These are phyloP conservation scores for Huntiella moniliformis DNA, from an alignment of 2,329 filamentous ascomycete species.

Conservation along the genomic window DNA sequence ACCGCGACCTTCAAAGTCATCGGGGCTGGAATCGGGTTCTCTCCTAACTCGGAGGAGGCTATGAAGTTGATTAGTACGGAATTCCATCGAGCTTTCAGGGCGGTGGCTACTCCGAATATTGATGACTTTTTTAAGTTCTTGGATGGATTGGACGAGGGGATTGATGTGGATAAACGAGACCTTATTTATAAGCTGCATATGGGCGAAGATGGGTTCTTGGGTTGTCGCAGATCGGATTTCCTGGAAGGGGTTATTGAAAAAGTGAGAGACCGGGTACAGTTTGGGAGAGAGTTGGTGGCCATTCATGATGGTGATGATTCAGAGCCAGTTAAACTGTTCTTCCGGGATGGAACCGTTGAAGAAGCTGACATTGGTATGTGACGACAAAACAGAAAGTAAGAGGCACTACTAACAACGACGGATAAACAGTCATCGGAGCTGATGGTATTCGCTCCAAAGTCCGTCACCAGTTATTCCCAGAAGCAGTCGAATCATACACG, in stretches of 20 bases:
- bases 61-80: slow-evolving; percentile 1
- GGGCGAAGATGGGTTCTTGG: slow-evolving; percentile 24
- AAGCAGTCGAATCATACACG: slow-evolving; percentile 28
- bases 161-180: slow-evolving; percentile 7
- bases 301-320: not conserved
- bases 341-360: not conserved
- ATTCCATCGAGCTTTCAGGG: not conserved
- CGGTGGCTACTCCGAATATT: slow-evolving; percentile 16
- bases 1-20: slow-evolving; percentile 19
- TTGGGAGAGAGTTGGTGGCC: not conserved
- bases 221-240: slow-evolving; percentile 23
- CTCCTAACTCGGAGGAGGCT: slow-evolving; percentile 18
- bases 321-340: not conserved
- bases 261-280: not conserved
- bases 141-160: slow-evolving; percentile 18
- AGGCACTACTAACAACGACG: not conserved
- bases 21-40: slow-evolving; percentile 26
- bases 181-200: slow-evolving; percentile 20
- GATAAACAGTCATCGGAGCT: slow-evolving; percentile 33
- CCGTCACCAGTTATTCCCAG: slow-evolving; percentile 32
- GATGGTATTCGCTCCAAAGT: slow-evolving; percentile 44
- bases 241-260: slow-evolving; percentile 15
- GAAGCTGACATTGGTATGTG: slow-evolving; percentile 5
- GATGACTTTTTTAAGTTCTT: slow-evolving; percentile 23
- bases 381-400: not conserved